Percentiles rank a stretch among this genome's conserved stretches.
Evolutionary conservation across 345 rosid species (phyloP).

Genomic region (Eucalyptus urophylla): DNA sequence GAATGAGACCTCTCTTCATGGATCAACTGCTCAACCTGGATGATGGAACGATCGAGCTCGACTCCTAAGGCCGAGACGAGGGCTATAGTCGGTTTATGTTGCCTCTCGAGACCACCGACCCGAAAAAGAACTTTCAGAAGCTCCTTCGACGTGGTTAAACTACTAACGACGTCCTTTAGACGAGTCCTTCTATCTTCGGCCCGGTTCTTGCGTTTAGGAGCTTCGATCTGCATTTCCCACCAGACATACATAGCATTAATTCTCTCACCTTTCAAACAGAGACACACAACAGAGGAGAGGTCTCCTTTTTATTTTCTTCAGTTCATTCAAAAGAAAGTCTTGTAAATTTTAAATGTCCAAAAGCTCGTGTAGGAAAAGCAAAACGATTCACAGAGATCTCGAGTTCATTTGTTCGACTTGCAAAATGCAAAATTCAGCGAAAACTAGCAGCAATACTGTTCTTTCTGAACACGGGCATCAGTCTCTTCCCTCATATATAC

Average conservation of each 20-base stretch:
- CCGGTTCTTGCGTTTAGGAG: constrained; percentile 15
- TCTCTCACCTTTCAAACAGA: not conserved
- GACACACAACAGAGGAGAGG: not conserved
- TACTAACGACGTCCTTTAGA: constrained; percentile 48
- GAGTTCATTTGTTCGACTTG: not conserved
- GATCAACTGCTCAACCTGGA: constrained; percentile 42
- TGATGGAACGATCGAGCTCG: constrained; percentile 54
- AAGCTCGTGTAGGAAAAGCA: not conserved
- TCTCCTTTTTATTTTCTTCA: not conserved
- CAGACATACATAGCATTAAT: not conserved
- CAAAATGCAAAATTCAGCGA: not conserved
- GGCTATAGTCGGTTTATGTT: constrained; percentile 32
- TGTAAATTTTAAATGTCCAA: not conserved
- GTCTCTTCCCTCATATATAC: not conserved
- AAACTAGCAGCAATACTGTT: not conserved
- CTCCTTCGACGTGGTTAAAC: constrained; percentile 66
- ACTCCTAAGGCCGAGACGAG: constrained; percentile 47
- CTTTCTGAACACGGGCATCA: not conserved
- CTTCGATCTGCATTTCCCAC: constrained; percentile 39
- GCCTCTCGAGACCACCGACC: constrained; percentile 43
- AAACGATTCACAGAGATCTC: not conserved
- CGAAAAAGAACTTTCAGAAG: constrained; percentile 61
- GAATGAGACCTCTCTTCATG: constrained; percentile 21
- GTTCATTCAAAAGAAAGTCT: not conserved
- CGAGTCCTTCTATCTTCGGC: constrained; percentile 16